A percentile compares a stretch with the other conserved stretches of the same genome.
These are phyloP conservation scores for Prunus armeniaca DNA, from an alignment of 306 rosid genomes.

Conservation along the genomic window DNA sequence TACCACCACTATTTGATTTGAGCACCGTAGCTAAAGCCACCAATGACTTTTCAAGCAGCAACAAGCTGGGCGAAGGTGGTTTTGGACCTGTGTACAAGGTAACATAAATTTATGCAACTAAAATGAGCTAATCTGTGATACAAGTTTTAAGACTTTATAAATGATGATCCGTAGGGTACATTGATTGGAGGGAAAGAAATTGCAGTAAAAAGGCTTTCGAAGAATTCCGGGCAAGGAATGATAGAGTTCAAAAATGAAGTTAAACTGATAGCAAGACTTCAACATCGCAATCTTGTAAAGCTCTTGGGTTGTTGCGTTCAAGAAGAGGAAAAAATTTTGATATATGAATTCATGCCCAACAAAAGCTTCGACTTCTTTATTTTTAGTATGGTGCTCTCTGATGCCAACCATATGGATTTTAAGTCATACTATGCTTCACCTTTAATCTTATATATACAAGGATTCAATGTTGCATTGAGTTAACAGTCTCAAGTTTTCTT, in stretches of 20 bases:
- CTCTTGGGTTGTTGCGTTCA: slow-evolving; percentile 39
- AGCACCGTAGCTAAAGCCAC: slow-evolving; percentile 5
- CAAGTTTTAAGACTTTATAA: background rate
- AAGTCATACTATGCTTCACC: background rate
- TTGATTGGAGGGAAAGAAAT: background rate
- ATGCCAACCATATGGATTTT: background rate
- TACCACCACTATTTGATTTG: slow-evolving; percentile 18
- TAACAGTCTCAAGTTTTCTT: background rate
- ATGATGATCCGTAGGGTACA: background rate
- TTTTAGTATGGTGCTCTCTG: slow-evolving; percentile 26
- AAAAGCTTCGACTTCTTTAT: slow-evolving; percentile 46
- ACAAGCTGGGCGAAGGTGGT: slow-evolving; percentile 17
- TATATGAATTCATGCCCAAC: slow-evolving; percentile 39
- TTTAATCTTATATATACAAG: too few species aligned
- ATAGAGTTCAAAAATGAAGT: slow-evolving; percentile 12
- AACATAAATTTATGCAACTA: background rate
- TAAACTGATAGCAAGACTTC: slow-evolving; percentile 22
- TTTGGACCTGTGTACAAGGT: slow-evolving; percentile 27
- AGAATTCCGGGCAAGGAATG: slow-evolving; percentile 13
- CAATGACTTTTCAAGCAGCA: background rate
- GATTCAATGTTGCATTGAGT: background rate
- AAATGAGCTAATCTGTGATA: background rate
- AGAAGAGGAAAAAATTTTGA: slow-evolving; percentile 28
- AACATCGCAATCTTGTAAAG: slow-evolving; percentile 36
- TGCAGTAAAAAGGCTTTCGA: background rate